phyloP scores from a whole-genome alignment of 2,329 filamentous ascomycete species.

The Sporothrix dimorphospora region DNA sequence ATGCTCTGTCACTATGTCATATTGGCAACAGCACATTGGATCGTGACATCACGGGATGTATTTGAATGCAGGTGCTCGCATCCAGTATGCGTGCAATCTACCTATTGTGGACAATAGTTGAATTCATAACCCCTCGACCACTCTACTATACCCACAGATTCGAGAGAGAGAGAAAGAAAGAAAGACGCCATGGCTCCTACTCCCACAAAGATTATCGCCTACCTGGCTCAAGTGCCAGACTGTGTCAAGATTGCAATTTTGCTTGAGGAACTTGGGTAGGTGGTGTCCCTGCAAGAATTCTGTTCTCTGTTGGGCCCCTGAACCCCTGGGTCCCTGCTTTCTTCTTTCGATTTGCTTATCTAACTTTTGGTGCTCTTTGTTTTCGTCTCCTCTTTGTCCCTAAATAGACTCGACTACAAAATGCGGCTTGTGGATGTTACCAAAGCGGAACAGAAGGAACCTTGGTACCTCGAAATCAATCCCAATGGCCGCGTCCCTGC shows the following conservation, averaged over 20 bases:
- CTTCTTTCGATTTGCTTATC: no score
- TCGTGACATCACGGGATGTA: not conserved
- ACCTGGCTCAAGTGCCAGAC: not conserved
- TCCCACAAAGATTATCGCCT: not conserved
- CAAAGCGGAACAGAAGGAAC: conserved; percentile 74
- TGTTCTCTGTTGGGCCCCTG: no score
- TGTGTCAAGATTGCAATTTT: not conserved
- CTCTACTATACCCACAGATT: no score
- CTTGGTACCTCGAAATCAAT: conserved; percentile 88
- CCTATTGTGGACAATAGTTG: no score
- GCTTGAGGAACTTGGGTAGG: not conserved
- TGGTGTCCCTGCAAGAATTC: not conserved
- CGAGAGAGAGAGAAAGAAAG: no score
- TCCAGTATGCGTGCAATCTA: no score
- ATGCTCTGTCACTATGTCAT: not conserved
- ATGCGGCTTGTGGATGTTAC: conserved; percentile 57
- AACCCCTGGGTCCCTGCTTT: no score
- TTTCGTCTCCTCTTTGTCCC: not conserved
- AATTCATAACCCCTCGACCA: no score
- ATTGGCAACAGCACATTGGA: not conserved
- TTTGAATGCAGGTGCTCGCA: no score
- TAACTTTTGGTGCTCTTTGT: no score
- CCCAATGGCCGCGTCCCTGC: conserved; percentile 91
- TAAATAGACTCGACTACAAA: not conserved
- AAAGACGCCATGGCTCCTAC: no score